Percentiles rank a stretch among this genome's conserved stretches.
Conservation (phyloP, 2,329 filamentous ascomycete species). For the Chaetomium globosum region DNA sequence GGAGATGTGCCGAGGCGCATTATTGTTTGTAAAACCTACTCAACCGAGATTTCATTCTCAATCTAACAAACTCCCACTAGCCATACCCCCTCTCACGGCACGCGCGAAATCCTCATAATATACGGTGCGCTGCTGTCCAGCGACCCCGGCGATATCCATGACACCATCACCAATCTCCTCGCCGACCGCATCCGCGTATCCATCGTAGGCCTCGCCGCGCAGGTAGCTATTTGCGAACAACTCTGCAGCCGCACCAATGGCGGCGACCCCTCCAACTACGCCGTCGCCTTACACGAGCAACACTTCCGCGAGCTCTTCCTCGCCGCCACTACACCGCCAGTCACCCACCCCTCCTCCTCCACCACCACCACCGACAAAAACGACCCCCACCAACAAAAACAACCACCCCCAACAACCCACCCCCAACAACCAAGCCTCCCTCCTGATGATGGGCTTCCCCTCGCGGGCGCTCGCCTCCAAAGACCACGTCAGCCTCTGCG, state of each 20-base stretch:
- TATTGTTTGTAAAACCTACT: slow-evolving; percentile 63
- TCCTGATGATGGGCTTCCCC: slow-evolving; percentile 98
- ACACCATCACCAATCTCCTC: slow-evolving; percentile 78
- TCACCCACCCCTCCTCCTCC: slow-evolving; percentile 62
- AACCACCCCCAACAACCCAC: slow-evolving; percentile 39
- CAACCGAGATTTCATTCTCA: background rate
- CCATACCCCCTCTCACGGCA: slow-evolving; percentile 90
- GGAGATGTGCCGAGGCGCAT: slow-evolving; percentile 87
- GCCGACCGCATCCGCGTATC: slow-evolving; percentile 83
- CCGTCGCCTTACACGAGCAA: slow-evolving; percentile 80
- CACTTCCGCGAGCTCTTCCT: slow-evolving; percentile 91
- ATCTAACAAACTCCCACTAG: slow-evolving; percentile 46
- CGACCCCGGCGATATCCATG: slow-evolving; percentile 93
- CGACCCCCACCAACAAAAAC: background rate
- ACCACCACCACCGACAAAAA: background rate
- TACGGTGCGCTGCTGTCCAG: slow-evolving; percentile 88
- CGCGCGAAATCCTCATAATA: slow-evolving; percentile 86
- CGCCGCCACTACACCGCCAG: slow-evolving; percentile 83
- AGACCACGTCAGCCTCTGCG: slow-evolving; percentile 73
- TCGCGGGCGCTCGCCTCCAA: slow-evolving; percentile 75
- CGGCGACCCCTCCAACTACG: slow-evolving; percentile 75
- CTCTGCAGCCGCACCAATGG: slow-evolving; percentile 85
- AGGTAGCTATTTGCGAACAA: slow-evolving; percentile 89
- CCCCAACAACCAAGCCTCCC: slow-evolving; percentile 51
- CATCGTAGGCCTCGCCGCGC: slow-evolving; percentile 86